Conservation (phyloP, 805 yeast species). For the Saturnispora diversa region DNA sequence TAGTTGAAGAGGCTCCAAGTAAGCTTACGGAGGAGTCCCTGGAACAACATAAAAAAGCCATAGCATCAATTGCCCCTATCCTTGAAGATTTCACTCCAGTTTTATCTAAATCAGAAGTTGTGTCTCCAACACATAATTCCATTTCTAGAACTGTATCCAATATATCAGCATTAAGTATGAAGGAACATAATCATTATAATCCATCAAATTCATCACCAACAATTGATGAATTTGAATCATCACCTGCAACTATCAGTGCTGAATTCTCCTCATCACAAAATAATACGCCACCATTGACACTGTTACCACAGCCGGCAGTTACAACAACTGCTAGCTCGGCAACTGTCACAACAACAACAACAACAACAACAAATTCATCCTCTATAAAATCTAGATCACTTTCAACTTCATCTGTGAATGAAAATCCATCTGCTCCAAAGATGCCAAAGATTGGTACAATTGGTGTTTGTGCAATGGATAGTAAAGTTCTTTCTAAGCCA, state of each 20-base stretch:
- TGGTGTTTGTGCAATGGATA: conserved; percentile 99
- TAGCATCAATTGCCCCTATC: conserved; percentile 76
- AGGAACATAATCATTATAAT: conserved; percentile 9
- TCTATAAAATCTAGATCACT: conserved; percentile 23
- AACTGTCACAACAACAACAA: no score
- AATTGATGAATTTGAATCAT: not conserved
- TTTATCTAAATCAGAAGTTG: conserved; percentile 39
- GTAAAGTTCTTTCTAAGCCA: conserved; percentile 91
- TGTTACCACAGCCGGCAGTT: conserved; percentile 8
- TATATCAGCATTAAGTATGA: conserved; percentile 26
- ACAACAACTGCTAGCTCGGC: no score
- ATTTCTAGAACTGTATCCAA: conserved; percentile 29
- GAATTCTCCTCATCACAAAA: conserved; percentile 1
- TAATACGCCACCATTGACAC: not conserved
- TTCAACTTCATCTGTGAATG: conserved; percentile 23
- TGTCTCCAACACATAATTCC: conserved; percentile 27
- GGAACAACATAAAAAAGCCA: conserved; percentile 44
- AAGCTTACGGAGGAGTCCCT: conserved; percentile 29
- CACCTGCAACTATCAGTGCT: not conserved
- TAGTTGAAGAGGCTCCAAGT: conserved; percentile 18
- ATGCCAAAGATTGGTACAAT: conserved; percentile 79
- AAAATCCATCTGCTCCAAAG: conserved; percentile 35
- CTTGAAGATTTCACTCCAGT: conserved; percentile 64
- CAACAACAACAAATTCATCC: conserved; percentile 12
- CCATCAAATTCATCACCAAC: conserved; percentile 1